Conservation (phyloP, 2,329 filamentous ascomycete genomes). For the Apiospora malaysiana region DNA sequence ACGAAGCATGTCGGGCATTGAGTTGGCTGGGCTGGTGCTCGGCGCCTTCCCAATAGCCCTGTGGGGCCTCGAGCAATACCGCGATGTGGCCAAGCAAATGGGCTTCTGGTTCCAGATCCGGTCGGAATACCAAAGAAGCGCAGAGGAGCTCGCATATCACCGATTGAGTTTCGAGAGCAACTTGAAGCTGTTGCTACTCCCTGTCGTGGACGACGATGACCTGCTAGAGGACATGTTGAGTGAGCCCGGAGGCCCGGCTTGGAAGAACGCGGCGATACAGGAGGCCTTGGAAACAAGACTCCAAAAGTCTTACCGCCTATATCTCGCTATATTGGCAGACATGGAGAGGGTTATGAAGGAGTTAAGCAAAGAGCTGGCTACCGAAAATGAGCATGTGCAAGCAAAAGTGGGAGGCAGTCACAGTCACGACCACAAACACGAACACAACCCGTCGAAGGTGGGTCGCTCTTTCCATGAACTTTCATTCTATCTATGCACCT, state of each 20-base stretch:
- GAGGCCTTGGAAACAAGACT: conserved; percentile 19
- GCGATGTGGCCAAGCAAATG: conserved; percentile 26
- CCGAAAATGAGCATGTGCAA: conserved; percentile 19
- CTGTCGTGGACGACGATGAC: conserved; percentile 18
- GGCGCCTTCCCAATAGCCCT: conserved; percentile 33
- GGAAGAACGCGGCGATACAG: conserved; percentile 20
- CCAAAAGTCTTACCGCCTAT: conserved; percentile 20
- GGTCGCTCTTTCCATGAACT: background rate
- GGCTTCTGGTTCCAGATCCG: conserved; percentile 31
- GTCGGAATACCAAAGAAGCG: conserved; percentile 27
- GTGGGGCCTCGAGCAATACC: conserved; percentile 29
- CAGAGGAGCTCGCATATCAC: conserved; percentile 28
- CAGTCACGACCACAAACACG: background rate
- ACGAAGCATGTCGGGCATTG: conserved; percentile 31
- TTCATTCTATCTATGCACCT: no score
- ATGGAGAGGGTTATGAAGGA: conserved; percentile 22
- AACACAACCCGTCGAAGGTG: background rate
- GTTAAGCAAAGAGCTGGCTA: conserved; percentile 20
- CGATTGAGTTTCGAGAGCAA: conserved; percentile 27
- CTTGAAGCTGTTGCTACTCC: conserved; percentile 32
- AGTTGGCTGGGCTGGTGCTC: conserved; percentile 32
- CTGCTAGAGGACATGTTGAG: background rate
- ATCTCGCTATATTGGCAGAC: conserved; percentile 19
- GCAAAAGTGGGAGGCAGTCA: background rate
- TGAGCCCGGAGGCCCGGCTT: conserved; percentile 8